These are phyloP conservation scores for Tetrapyrgos nigripes DNA, from an alignment of 1,284 basidiomycete species.

Conservation along the genomic window DNA sequence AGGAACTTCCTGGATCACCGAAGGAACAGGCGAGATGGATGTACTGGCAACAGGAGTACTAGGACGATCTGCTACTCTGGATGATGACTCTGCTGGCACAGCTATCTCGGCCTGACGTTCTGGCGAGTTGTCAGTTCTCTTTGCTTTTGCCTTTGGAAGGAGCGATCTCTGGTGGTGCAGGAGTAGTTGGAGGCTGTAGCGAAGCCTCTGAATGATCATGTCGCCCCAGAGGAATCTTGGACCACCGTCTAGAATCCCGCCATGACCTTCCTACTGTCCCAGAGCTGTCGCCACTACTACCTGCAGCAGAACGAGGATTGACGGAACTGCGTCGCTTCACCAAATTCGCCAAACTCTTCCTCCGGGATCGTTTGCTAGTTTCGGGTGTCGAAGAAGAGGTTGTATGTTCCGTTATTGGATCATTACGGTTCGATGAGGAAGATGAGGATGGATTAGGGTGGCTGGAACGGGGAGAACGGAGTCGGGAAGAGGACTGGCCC, in stretches of 20 bases:
- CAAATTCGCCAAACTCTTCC: slow-evolving; percentile 4
- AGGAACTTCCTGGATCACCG: no score
- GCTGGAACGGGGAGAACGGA: slow-evolving; percentile 3
- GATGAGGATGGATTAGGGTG: not conserved
- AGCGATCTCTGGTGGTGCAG: no score
- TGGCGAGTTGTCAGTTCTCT: no score
- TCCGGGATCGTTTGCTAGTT: not conserved
- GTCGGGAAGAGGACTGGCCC: slow-evolving; percentile 35
- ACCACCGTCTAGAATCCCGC: not conserved
- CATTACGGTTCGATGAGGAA: not conserved
- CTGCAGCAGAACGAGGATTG: not conserved
- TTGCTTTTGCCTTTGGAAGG: no score
- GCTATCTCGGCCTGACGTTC: no score
- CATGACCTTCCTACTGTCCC: not conserved
- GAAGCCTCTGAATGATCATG: not conserved
- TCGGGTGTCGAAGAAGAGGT: not conserved
- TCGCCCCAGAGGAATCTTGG: not conserved
- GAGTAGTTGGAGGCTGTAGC: no score
- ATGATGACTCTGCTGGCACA: no score
- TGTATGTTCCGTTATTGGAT: no score
- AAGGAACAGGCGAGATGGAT: no score
- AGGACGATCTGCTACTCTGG: no score
- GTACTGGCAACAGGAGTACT: no score
- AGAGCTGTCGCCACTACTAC: not conserved
- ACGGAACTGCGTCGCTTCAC: not conserved